A percentile compares a stretch with the other conserved stretches of the same genome.
Conservation (phyloP, 2,329 filamentous ascomycete genomes). For the Calonectria montana region DNA sequence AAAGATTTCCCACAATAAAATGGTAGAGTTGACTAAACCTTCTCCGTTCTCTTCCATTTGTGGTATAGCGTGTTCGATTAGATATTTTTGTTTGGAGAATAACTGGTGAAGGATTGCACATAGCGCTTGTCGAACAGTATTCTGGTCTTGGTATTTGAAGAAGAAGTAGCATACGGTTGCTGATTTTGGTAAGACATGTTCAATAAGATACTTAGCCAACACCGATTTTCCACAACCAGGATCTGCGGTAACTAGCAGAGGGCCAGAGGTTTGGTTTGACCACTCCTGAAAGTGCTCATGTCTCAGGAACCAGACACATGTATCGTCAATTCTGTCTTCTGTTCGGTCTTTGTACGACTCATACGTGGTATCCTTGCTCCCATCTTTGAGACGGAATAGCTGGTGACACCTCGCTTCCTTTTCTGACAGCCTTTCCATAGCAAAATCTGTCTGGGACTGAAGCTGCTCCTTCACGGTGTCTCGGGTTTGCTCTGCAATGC, state of each 20-base stretch:
- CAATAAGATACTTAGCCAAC: conserved; percentile 49
- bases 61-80: conserved; percentile 48
- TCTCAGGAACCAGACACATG: conserved; percentile 26
- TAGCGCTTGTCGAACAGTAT: conserved; percentile 45
- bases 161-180: conserved; percentile 55
- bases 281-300: conserved; percentile 46
- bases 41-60: conserved; percentile 40
- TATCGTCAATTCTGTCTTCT: background rate
- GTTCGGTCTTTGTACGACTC: too few relatives aligned
- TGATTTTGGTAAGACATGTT: conserved; percentile 36
- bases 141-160: conserved; percentile 54
- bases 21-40: conserved; percentile 34
- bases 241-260: conserved; percentile 51
- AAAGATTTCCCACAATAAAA: conserved; percentile 50
- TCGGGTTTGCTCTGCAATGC: too few relatives aligned
- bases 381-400: too few relatives aligned
- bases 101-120: conserved; percentile 55
- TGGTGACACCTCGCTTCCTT: too few relatives aligned
- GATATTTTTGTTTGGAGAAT: conserved; percentile 43
- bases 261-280: conserved; percentile 40
- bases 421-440: too few relatives aligned
- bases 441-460: too few relatives aligned
- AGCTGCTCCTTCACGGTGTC: too few relatives aligned
- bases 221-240: conserved; percentile 55
- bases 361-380: too few relatives aligned